Evolutionary conservation across 176 grass and related monocot species (phyloP).

Genomic region (Hsuehochloa calcarea): DNA sequence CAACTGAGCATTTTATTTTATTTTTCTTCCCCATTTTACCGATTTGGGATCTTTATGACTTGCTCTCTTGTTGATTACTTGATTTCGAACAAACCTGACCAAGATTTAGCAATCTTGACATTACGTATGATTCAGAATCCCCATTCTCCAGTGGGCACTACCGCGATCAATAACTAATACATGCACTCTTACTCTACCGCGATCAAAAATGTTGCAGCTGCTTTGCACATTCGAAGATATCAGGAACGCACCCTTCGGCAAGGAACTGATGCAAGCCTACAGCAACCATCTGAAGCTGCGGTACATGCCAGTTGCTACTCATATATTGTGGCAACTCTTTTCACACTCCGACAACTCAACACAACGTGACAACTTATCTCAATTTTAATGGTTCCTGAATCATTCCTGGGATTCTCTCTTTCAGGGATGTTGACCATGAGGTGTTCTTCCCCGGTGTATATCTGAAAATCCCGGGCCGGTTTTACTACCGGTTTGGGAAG

Average conservation of each 20-base stretch:
- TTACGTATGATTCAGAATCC: background rate
- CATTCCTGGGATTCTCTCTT: background rate
- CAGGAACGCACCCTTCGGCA: constrained; percentile 48
- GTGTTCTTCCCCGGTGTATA: constrained; percentile 48
- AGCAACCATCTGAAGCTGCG: constrained; percentile 55
- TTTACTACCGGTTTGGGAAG: constrained; percentile 75
- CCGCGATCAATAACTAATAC: too few relatives aligned
- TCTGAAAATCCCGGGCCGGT: constrained; percentile 55
- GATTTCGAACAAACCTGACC: too few relatives aligned
- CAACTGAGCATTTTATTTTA: background rate
- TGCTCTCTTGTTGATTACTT: too few relatives aligned
- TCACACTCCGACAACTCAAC: background rate
- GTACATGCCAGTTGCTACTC: background rate
- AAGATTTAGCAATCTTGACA: background rate
- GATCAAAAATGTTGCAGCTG: background rate
- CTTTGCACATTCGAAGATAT: constrained; percentile 52
- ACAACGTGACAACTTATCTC: background rate
- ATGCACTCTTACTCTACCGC: too few relatives aligned
- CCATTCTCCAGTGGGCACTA: too few relatives aligned
- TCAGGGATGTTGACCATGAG: constrained; percentile 50
- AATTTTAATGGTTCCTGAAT: background rate
- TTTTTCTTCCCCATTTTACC: background rate
- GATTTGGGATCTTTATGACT: background rate
- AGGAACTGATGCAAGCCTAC: constrained; percentile 54
- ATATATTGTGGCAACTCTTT: background rate